Evolutionary conservation across 2,329 filamentous ascomycete genomes (phyloP).

Genomic region (Drechslera avenae): DNA sequence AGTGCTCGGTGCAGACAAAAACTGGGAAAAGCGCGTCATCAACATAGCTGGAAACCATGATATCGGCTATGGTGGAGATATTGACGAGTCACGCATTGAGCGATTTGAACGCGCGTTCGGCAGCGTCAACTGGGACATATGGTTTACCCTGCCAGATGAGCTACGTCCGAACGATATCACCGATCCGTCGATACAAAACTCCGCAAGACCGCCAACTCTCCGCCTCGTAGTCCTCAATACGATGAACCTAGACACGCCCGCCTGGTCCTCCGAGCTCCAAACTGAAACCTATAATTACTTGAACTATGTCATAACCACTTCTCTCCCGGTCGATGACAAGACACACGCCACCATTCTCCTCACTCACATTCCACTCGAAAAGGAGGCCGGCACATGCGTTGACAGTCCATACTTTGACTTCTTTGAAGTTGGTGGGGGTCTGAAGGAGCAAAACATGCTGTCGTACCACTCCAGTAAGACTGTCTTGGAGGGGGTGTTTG

Average conservation of each 20-base stretch:
- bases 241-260: conserved; percentile 90
- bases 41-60: conserved; percentile 96
- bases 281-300: conserved; percentile 78
- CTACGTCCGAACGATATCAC: conserved; percentile 2
- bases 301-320: conserved; percentile 67
- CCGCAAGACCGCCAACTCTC: conserved; percentile 64
- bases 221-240: conserved; percentile 87
- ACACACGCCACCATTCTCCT: conserved; percentile 81
- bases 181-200: neutral
- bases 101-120: conserved; percentile 88
- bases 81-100: conserved; percentile 73
- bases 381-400: conserved; percentile 78
- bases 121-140: conserved; percentile 86
- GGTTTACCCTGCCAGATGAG: conserved; percentile 57
- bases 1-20: conserved; percentile 52
- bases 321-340: conserved; percentile 63
- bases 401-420: conserved; percentile 85
- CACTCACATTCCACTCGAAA: conserved; percentile 91
- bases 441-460: conserved; percentile 92
- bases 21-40: conserved; percentile 79
- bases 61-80: conserved; percentile 92
- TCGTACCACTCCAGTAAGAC: conserved; percentile 69
- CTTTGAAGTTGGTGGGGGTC: conserved; percentile 67
- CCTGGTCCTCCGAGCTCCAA: conserved; percentile 69
- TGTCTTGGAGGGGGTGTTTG: conserved; percentile 84